phyloP scores from a whole-genome alignment of 169 alveolate species.

The Eimeria tenella region DNA sequence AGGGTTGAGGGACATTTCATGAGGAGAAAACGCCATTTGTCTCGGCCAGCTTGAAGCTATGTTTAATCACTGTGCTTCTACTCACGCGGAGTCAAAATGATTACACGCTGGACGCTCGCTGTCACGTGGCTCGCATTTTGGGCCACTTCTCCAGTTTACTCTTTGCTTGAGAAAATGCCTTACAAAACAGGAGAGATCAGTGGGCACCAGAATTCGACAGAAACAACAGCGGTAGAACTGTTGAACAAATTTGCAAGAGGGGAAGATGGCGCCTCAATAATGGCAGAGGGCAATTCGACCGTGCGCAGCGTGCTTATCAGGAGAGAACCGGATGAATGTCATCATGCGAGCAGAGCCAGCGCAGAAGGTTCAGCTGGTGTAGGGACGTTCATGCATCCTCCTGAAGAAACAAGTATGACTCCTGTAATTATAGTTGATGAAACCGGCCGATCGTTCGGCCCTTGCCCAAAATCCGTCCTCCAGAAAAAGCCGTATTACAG shows the following conservation, averaged over 20 bases:
- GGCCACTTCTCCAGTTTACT: not conserved
- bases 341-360: not conserved
- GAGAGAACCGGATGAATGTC: constrained; percentile 1
- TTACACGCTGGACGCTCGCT: not conserved
- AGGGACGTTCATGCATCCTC: not conserved
- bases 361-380: not conserved
- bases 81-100: too few relatives aligned
- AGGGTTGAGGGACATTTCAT: not conserved
- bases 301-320: constrained; percentile 10
- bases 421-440: not conserved
- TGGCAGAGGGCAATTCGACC: constrained; percentile 2
- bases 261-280: constrained; percentile 16
- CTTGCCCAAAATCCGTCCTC: constrained; percentile 31
- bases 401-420: not conserved
- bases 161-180: not conserved
- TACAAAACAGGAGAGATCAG: not conserved
- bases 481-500: constrained; percentile 44
- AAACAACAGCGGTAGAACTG: constrained; percentile 21
- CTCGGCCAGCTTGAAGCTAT: not conserved
- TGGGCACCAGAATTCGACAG: not conserved
- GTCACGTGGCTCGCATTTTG: not conserved
- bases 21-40: not conserved
- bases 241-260: constrained; percentile 37
- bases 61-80: too few relatives aligned
- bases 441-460: constrained; percentile 33